These are phyloP conservation scores for Lizanozyma gosingica DNA, from an alignment of 1,139 yeast species.

Conservation along the genomic window DNA sequence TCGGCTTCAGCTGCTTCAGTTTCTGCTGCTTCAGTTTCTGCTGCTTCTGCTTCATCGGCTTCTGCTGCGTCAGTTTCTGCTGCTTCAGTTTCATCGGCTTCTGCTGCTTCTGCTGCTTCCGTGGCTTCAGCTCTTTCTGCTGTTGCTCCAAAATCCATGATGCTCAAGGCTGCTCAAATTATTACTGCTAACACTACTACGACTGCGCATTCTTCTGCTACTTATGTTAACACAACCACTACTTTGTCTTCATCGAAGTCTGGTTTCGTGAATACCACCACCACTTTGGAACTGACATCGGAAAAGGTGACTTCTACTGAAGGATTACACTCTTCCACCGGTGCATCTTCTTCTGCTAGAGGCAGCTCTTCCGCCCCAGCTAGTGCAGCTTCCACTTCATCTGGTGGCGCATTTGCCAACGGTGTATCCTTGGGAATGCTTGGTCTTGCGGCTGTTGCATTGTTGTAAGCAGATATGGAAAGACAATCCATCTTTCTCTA, in stretches of 20 bases:
- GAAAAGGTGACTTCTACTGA: neutral
- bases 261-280: neutral
- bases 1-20: slow-evolving; percentile 12
- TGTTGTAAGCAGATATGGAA: slow-evolving; percentile 3
- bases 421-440: slow-evolving; percentile 5
- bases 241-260: neutral
- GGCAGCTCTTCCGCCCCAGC: neutral
- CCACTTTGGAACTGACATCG: neutral
- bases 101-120: slow-evolving; percentile 10
- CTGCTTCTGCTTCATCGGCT: slow-evolving; percentile 8
- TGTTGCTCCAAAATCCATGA: slow-evolving; percentile 11
- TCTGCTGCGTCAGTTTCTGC: slow-evolving; percentile 9
- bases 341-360: neutral
- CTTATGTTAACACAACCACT: neutral
- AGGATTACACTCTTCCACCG: too few species aligned
- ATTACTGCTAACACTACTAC: neutral
- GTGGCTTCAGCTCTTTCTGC: slow-evolving; percentile 8
- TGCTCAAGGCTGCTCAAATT: neutral
- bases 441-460: slow-evolving; percentile 6
- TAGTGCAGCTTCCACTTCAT: neutral
- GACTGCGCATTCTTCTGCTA: neutral
- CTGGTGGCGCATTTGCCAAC: slow-evolving; percentile 1
- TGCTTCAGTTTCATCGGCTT: slow-evolving; percentile 8
- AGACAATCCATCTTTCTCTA: neutral
- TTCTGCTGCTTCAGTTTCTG: slow-evolving; percentile 11